Conservation (phyloP, 805 yeast genomes). For the Metschnikowia borealis region DNA sequence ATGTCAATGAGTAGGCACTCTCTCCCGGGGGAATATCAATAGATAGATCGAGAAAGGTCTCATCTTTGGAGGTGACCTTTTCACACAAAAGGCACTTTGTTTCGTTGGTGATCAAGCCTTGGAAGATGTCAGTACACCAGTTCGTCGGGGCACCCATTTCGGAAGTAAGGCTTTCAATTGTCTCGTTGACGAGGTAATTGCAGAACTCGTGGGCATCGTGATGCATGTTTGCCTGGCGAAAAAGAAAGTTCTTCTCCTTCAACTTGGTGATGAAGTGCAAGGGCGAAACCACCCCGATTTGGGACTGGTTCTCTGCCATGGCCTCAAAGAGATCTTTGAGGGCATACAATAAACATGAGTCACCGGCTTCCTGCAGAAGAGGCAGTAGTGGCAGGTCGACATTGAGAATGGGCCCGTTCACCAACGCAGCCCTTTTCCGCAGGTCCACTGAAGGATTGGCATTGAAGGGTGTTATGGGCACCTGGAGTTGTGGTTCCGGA, state of each 20-base stretch:
- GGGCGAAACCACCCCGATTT: conserved; percentile 85
- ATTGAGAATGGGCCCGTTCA: conserved; percentile 80
- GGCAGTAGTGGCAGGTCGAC: conserved; percentile 60
- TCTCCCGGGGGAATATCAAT: conserved; percentile 72
- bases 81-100: conserved; percentile 91
- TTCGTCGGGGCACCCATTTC: conserved; percentile 31
- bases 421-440: conserved; percentile 71
- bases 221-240: conserved; percentile 83
- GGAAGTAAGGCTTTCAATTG: conserved; percentile 53
- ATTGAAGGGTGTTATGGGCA: conserved; percentile 38
- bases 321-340: conserved; percentile 83
- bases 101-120: conserved; percentile 81
- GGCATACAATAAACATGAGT: conserved; percentile 45
- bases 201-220: conserved; percentile 98
- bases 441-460: conserved; percentile 55
- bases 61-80: conserved; percentile 73
- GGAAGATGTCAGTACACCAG: conserved; percentile 69
- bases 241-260: conserved; percentile 78
- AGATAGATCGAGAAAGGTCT: conserved; percentile 80
- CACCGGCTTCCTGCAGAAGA: conserved; percentile 30
- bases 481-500: conserved; percentile 32
- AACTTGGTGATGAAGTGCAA: conserved; percentile 65
- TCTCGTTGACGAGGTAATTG: conserved; percentile 73
- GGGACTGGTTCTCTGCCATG: conserved; percentile 65
- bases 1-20: conserved; percentile 58